Evolutionary conservation across 257 asterid genomes (phyloP), one percentile per base, ranked within the genome.

Genomic region (Perilla frutescens): DNA sequence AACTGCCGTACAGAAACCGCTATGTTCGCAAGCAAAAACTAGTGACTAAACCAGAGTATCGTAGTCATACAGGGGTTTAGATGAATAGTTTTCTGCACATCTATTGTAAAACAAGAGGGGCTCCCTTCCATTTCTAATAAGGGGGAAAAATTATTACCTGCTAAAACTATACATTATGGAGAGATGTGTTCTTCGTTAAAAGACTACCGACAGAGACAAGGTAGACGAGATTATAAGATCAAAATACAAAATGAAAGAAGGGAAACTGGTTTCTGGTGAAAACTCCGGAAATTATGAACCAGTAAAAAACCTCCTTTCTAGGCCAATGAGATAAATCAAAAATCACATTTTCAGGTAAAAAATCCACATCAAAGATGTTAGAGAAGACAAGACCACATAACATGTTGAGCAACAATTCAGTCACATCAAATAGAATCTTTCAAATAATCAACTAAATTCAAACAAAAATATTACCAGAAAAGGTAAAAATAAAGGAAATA

Each of bases 381-480:
- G 11, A 77, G 39, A 51, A 14, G 44, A 53, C 78, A n/a, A 39
- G 47, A 36, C 47, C 39, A 62, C 51, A 62, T 60, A 72, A 41
- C 71, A 66, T 13, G 66, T 50, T 34, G 53, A 49, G 73, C 58
- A 67, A 58, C 50, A 74, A 37, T 70, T 57, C 15, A 72, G 78
- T 77, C 79, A 63, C 72, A 80, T 64, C 78, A 66, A 12, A 59
- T 54, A 72, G 75, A 76, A 66, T 66, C 60, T 66, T 71, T 45
- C 75, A 64, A 41, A 48, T 47, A 63, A 64, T 63, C 68, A 58
- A 59, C 58, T 73, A 76, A 73, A 72, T 32, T 51, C 56, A 49
- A 34, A 41, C 57, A 32, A 72, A 67, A 57, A 61, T 43, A 65
- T 49, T 10, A 59, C 71, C 61, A 63, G 63, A 65, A 39, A 6